Base-by-base conservation (phyloP, 495 filamentous ascomycete species). In the Cercophora newfieldiana region DNA sequence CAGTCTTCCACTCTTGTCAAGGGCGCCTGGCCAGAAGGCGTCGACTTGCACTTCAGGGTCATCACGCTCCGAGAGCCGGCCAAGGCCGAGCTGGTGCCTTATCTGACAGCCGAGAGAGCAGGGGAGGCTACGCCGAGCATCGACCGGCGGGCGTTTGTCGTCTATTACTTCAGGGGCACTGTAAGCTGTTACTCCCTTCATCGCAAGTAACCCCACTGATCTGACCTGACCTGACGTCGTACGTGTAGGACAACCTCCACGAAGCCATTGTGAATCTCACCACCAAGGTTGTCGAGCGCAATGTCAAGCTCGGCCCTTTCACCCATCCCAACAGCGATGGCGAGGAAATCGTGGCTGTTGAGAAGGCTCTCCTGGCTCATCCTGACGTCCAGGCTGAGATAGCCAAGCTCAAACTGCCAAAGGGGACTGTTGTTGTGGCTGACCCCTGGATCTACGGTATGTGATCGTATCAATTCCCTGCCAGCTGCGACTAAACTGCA, bases 371-470 rank as follows among this genome's bases (percentile, higher is more conserved):
- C 0, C 73, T 91, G 22, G 80, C 80, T 29, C 82, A 91, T 68
- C 80, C 81, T 22, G 73, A 75, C 0, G 88, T 91, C 3, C 80
- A 87, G 67, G 85, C 82, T 1, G 87, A 88, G 70, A 78, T 91
- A 47, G 83, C 80, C 18, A 90, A 92, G 72, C 74, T 91, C 30
- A 65, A 87, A 67, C 79, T 91, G 1, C 90, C 89, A 0, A 77
- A 86, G 66, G 89, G 86, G 16, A 83, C 84, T 0, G 80, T 82
- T 2, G 73, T 91, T 4, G 80, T 91, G 18, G 75, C 80, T 26
- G 89, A 92, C 68, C 89, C 89, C 4, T 92, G 89, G 89, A 88
- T 88, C 59, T 92, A 90, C 68, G 89, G 88, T 87, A 50, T 1
- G 59, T 26, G 37, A 16, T 47, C 26, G 14, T 24, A 30, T 8